These are phyloP conservation scores for Entonaema liquescens DNA, from an alignment of 495 filamentous ascomycete genomes.

Conservation along the genomic window DNA sequence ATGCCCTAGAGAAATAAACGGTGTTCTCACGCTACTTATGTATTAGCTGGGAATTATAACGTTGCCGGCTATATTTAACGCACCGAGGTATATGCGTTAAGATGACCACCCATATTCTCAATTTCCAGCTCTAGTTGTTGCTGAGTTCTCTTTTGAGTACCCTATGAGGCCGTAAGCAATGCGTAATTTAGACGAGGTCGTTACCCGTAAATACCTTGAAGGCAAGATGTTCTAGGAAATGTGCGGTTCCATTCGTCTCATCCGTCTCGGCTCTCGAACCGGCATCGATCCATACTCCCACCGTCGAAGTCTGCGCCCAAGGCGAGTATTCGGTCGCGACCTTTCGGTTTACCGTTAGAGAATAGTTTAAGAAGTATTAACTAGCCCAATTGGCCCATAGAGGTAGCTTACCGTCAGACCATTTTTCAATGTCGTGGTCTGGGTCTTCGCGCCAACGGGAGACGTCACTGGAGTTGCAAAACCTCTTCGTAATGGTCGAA, in stretches of 20 bases:
- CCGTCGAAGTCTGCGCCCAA: constrained; percentile 97
- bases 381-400: constrained; percentile 47
- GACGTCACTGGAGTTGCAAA: constrained; percentile 81
- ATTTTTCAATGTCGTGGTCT: constrained; percentile 95
- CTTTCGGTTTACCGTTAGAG: constrained; percentile 61
- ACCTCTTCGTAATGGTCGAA: constrained; percentile 78
- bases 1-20: constrained; percentile 99
- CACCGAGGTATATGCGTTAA: constrained; percentile 99
- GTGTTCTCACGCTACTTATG: constrained; percentile 87
- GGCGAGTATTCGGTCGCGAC: constrained; percentile 98
- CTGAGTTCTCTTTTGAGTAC: constrained; percentile 90
- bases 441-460: constrained; percentile 75
- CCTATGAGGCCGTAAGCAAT: constrained; percentile 57
- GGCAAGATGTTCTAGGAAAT: constrained; percentile 99
- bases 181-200: neutral
- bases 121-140: constrained; percentile 98
- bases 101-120: constrained; percentile 99
- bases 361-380: constrained; percentile 10
- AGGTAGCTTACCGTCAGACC: constrained; percentile 83
- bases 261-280: constrained; percentile 97
- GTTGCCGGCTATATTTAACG: constrained; percentile 51
- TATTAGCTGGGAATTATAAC: constrained; percentile 47
- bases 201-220: constrained; percentile 79
- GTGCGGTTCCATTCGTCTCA: constrained; percentile 97
- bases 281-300: constrained; percentile 99